phyloP scores from a whole-genome alignment of 2,329 filamentous ascomycete genomes.

The Alternaria sp. region DNA sequence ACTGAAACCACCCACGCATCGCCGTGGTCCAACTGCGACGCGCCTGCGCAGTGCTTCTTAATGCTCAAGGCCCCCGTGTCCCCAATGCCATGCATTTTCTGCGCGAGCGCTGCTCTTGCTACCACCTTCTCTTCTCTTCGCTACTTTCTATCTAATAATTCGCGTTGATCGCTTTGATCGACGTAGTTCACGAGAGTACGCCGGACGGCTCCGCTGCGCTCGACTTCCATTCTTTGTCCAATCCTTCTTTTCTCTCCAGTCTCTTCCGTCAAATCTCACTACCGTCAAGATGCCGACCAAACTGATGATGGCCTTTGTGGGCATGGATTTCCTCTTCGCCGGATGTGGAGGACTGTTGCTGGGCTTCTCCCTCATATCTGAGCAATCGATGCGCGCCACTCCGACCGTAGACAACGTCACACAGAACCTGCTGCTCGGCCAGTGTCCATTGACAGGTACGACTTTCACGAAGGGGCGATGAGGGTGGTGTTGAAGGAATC shows the following conservation, averaged over 20 bases:
- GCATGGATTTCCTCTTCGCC: conserved; percentile 60
- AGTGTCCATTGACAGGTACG: conserved; percentile 62
- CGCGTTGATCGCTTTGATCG: conserved; percentile 29
- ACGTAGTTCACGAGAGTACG: conserved; percentile 44
- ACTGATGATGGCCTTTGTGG: conserved; percentile 59
- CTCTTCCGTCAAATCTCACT: conserved; percentile 17
- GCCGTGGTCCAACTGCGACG: conserved; percentile 39
- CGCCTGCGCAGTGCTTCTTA: conserved; percentile 40
- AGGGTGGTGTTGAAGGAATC: background rate
- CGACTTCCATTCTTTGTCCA: conserved; percentile 41
- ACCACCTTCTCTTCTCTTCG: conserved; percentile 33
- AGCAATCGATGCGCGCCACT: conserved; percentile 49
- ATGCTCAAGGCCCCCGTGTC: conserved; percentile 38
- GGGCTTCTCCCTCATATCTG: conserved; percentile 59
- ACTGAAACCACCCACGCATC: conserved; percentile 45
- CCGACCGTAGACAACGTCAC: conserved; percentile 59
- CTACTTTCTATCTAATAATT: conserved; percentile 42
- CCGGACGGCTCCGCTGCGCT: conserved; percentile 46
- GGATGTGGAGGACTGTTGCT: conserved; percentile 59
- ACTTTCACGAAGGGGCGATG: conserved; percentile 12
- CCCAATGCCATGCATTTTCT: conserved; percentile 33
- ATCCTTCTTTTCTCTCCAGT: conserved; percentile 3
- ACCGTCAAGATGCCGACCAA: conserved; percentile 57
- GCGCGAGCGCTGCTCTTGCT: conserved; percentile 30
- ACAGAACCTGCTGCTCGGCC: conserved; percentile 57